Evolutionary conservation across 805 yeast species (phyloP).

Genomic region (Pichia eremophila): DNA sequence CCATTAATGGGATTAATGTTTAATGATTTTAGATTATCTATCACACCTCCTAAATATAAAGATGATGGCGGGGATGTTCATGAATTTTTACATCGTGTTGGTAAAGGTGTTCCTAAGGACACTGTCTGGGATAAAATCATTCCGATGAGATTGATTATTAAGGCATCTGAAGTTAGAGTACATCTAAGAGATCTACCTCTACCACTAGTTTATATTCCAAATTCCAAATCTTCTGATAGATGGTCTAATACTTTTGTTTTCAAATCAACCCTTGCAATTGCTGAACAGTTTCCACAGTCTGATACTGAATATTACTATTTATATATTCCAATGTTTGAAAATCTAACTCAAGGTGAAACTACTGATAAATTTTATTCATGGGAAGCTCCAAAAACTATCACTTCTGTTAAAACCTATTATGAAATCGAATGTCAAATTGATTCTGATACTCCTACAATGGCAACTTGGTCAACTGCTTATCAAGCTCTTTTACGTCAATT

Average conservation of each 20-base stretch:
- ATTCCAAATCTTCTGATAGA: slow-evolving; percentile 4
- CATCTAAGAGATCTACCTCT: slow-evolving; percentile 81
- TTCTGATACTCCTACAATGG: slow-evolving; percentile 49
- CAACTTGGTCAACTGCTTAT: slow-evolving; percentile 79
- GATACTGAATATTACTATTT: slow-evolving; percentile 48
- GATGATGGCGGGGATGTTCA: slow-evolving; percentile 36
- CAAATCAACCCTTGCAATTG: slow-evolving; percentile 56
- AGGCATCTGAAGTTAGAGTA: slow-evolving; percentile 51
- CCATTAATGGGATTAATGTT: slow-evolving; percentile 40
- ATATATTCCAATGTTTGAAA: slow-evolving; percentile 52
- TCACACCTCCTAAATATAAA: slow-evolving; percentile 40
- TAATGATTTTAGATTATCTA: slow-evolving; percentile 35
- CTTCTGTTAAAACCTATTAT: slow-evolving; percentile 65
- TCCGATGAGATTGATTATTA: slow-evolving; percentile 53
- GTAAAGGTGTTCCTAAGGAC: slow-evolving; percentile 75
- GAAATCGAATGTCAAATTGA: slow-evolving; percentile 47
- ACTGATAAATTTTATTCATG: slow-evolving; percentile 42
- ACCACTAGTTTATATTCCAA: slow-evolving; percentile 69
- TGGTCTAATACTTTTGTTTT: slow-evolving; percentile 12
- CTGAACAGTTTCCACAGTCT: slow-evolving; percentile 50
- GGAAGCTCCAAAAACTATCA: slow-evolving; percentile 63
- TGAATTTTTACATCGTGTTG: slow-evolving; percentile 57
- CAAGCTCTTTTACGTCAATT: slow-evolving; percentile 78
- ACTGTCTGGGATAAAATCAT: slow-evolving; percentile 57
- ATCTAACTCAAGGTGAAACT: slow-evolving; percentile 24